A percentile compares a stretch with the other conserved stretches of the same genome.
phyloP scores from a whole-genome alignment of 2,329 filamentous ascomycete genomes.

The Hymenoscyphus repandus region DNA sequence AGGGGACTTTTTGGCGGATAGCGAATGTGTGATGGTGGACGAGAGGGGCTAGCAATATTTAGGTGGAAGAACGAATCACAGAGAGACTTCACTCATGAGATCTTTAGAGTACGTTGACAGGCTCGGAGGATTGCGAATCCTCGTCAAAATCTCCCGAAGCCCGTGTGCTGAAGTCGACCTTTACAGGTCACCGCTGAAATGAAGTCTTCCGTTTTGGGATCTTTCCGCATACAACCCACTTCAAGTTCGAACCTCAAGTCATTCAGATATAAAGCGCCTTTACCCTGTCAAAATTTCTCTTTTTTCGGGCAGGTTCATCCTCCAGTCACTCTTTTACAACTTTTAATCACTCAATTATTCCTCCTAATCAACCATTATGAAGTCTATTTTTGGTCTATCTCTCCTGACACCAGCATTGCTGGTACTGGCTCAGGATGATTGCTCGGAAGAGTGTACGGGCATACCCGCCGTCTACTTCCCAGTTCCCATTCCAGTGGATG shows the following conservation, averaged over 20 bases:
- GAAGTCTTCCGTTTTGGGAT: background rate
- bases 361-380: constrained; percentile 11
- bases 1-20: background rate
- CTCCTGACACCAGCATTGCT: constrained; percentile 8
- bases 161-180: background rate
- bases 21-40: background rate
- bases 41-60: background rate
- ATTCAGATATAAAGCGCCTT: constrained; percentile 2
- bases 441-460: constrained; percentile 4
- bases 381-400: constrained; percentile 8
- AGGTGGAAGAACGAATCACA: no score
- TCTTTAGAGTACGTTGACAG: background rate
- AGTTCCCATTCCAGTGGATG: constrained; percentile 11
- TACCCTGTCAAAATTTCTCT: background rate
- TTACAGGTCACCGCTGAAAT: no score
- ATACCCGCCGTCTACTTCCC: constrained; percentile 12
- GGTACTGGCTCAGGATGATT: constrained; percentile 7
- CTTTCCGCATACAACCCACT: background rate
- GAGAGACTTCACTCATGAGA: no score
- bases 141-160: background rate
- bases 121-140: background rate
- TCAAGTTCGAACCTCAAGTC: background rate
- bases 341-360: background rate
- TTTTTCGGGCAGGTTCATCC: constrained; percentile 2
- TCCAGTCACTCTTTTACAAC: background rate